Conservation (phyloP, 805 yeast species). For the Yamadazyma olivae region DNA sequence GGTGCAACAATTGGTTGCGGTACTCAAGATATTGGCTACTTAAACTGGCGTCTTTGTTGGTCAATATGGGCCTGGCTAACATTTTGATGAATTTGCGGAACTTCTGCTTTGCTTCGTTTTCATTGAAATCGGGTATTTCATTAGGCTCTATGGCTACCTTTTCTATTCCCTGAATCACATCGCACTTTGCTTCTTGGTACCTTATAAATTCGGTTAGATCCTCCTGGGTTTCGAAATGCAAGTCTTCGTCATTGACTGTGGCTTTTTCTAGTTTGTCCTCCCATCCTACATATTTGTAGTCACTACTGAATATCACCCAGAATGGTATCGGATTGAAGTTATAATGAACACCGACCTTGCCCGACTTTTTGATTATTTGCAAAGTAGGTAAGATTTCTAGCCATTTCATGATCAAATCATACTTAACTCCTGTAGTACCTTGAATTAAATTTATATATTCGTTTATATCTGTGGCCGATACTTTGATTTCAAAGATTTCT, state of each 20-base stretch:
- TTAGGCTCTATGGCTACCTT: slow-evolving; percentile 12
- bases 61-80: slow-evolving; percentile 3
- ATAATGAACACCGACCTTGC: slow-evolving; percentile 7
- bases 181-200: slow-evolving; percentile 25
- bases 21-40: slow-evolving; percentile 9
- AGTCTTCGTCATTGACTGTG: slow-evolving; percentile 18
- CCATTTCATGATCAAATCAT: slow-evolving; percentile 21
- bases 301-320: slow-evolving; percentile 11
- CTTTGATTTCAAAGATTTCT: slow-evolving; percentile 10
- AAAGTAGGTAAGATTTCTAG: slow-evolving; percentile 23
- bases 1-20: slow-evolving; percentile 4
- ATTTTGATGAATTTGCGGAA: slow-evolving; percentile 8
- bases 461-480: slow-evolving; percentile 8
- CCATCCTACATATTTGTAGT: slow-evolving; percentile 17
- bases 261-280: slow-evolving; percentile 3
- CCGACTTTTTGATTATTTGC: slow-evolving; percentile 13
- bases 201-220: slow-evolving; percentile 21
- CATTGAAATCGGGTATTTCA: neutral
- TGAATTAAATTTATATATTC: slow-evolving; percentile 9
- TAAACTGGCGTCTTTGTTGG: slow-evolving; percentile 1
- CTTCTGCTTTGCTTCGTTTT: slow-evolving; percentile 5
- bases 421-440: slow-evolving; percentile 10
- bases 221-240: slow-evolving; percentile 20
- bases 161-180: slow-evolving; percentile 21
- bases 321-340: slow-evolving; percentile 12